Conservation (phyloP, 495 filamentous ascomycete genomes). For the Oidiodendron maius region DNA sequence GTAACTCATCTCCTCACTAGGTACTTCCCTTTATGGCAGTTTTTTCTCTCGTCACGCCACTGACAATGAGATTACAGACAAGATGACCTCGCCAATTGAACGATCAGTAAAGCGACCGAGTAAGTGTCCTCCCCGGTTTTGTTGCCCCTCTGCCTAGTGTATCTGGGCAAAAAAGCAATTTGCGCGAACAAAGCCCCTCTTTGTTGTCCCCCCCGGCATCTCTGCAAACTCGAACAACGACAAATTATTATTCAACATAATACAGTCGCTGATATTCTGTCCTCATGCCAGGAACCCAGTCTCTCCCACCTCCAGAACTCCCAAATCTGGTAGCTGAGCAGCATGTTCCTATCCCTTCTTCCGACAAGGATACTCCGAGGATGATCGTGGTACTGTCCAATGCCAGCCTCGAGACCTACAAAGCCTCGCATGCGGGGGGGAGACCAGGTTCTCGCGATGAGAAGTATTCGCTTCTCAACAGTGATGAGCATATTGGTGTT, state of each 20-base stretch:
- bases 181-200: not conserved
- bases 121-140: slow-evolving; percentile 8
- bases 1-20: too few relatives aligned
- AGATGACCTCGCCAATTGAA: slow-evolving; percentile 16
- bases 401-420: slow-evolving; percentile 96
- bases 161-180: not conserved
- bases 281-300: slow-evolving; percentile 65
- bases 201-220: not conserved
- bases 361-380: slow-evolving; percentile 82
- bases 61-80: not conserved
- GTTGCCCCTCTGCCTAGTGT: not conserved
- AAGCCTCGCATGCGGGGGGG: slow-evolving; percentile 68
- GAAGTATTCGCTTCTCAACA: slow-evolving; percentile 94
- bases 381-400: slow-evolving; percentile 95
- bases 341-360: slow-evolving; percentile 72
- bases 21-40: not conserved
- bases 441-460: slow-evolving; percentile 64
- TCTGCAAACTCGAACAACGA: not conserved
- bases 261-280: slow-evolving; percentile 14
- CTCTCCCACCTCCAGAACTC: slow-evolving; percentile 82
- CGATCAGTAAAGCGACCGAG: slow-evolving; percentile 20
- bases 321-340: slow-evolving; percentile 92
- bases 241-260: slow-evolving; percentile 18
- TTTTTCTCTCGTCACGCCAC: not conserved
- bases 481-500: slow-evolving; percentile 96